A percentile compares a stretch with the other conserved stretches of the same genome.
These are phyloP conservation scores for Darksidea phi DNA, from an alignment of 495 filamentous ascomycete species.

Conservation along the genomic window DNA sequence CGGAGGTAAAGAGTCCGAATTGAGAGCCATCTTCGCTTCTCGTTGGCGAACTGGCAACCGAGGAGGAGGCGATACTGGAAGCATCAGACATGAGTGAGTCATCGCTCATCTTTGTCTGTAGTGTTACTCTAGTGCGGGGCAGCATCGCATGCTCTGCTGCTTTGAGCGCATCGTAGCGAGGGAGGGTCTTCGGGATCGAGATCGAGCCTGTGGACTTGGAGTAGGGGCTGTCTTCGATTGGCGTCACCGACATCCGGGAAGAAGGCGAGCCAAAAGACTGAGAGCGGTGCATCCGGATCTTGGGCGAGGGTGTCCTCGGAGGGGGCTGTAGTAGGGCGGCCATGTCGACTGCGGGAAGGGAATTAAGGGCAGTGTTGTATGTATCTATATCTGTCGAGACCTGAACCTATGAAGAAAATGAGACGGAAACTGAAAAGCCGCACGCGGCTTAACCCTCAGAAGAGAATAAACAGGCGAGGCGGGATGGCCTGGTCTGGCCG, in stretches of 20 bases:
- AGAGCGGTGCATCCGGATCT: constrained; percentile 31
- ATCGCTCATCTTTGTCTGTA: constrained; percentile 24
- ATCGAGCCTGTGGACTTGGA: constrained; percentile 20
- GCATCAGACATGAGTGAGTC: constrained; percentile 14
- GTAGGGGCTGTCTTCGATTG: constrained; percentile 29
- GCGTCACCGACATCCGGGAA: constrained; percentile 23
- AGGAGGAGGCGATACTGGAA: background rate
- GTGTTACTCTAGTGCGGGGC: background rate
- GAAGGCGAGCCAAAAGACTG: constrained; percentile 31
- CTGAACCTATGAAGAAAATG: background rate
- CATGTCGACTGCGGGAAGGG: constrained; percentile 10
- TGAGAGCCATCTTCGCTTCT: background rate
- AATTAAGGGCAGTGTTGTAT: background rate
- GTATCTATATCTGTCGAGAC: background rate
- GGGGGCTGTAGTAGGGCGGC: constrained; percentile 8
- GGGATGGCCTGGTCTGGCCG: background rate
- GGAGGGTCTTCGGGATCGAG: background rate
- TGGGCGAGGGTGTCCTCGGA: constrained; percentile 26
- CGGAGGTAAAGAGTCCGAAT: constrained; percentile 13
- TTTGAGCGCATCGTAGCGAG: constrained; percentile 16
- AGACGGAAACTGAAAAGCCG: background rate
- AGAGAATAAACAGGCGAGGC: background rate
- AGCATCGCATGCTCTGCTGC: constrained; percentile 5
- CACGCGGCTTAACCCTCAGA: background rate
- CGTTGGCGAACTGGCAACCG: background rate